phyloP scores from a whole-genome alignment of 495 filamentous ascomycete genomes.

The Tetracladium marchalianum region DNA sequence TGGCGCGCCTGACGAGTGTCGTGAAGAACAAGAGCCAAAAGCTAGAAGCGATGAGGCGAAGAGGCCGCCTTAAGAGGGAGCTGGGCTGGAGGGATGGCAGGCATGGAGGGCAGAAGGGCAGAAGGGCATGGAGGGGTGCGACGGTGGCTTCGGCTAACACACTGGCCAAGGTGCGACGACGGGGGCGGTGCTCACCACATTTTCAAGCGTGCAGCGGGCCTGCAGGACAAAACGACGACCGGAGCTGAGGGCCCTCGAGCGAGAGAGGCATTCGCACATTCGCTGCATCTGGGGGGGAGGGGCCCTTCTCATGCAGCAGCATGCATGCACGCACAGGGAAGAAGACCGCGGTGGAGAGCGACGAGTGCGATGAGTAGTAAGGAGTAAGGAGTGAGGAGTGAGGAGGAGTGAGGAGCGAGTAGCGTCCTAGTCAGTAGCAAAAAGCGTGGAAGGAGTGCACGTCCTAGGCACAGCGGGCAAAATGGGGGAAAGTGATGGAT shows the following conservation, averaged over 20 bases:
- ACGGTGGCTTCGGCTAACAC: not conserved
- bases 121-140: not conserved
- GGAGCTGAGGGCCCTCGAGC: not conserved
- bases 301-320: too few species aligned
- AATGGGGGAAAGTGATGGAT: not conserved
- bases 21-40: constrained; percentile 26
- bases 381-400: too few species aligned
- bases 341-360: too few species aligned
- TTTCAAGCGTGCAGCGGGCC: too few species aligned
- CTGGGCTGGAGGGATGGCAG: not conserved
- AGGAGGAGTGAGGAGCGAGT: too few species aligned
- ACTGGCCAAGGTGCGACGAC: not conserved
- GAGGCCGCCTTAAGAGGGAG: constrained; percentile 2
- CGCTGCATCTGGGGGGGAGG: too few species aligned
- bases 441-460: not conserved
- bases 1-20: constrained; percentile 38
- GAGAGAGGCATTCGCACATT: too few species aligned
- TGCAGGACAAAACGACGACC: not conserved
- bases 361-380: too few species aligned
- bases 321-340: too few species aligned
- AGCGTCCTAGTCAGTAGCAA: too few species aligned
- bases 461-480: not conserved
- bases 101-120: not conserved
- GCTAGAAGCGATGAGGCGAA: not conserved
- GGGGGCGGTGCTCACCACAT: not conserved